Conservation (phyloP, 768 basidiomycete genomes). For the Coprinopsis marcescibilis region DNA sequence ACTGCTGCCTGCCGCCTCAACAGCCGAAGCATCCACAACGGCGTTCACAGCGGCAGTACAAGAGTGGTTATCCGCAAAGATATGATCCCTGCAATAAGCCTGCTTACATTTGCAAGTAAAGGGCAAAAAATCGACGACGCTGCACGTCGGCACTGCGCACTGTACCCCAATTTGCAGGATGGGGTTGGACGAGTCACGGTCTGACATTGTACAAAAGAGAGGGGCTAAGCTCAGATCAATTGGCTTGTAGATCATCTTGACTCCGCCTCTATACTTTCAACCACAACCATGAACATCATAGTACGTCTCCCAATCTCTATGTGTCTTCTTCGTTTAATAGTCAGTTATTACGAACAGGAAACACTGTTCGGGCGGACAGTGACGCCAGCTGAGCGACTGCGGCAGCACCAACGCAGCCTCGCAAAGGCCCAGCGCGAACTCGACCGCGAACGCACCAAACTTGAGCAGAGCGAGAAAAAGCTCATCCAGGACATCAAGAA, state of each 20-base stretch:
- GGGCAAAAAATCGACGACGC: constrained; percentile 70
- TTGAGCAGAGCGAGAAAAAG: constrained; percentile 97
- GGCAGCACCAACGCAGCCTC: constrained; percentile 93
- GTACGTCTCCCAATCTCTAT: constrained; percentile 32
- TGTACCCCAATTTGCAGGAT: constrained; percentile 55
- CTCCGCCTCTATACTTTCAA: not conserved
- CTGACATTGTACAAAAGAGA: no score
- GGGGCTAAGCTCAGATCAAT: no score
- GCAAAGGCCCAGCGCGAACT: constrained; percentile 98
- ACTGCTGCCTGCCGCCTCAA: constrained; percentile 8
- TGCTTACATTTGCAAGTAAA: constrained; percentile 57
- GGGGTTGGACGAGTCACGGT: not conserved
- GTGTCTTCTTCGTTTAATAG: not conserved
- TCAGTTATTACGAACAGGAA: constrained; percentile 51
- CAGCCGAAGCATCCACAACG: constrained; percentile 12
- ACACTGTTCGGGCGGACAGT: constrained; percentile 90
- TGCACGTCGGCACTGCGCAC: constrained; percentile 58
- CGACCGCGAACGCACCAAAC: constrained; percentile 89
- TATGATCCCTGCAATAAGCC: constrained; percentile 62
- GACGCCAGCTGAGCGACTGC: constrained; percentile 93
- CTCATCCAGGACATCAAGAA: constrained; percentile 93
- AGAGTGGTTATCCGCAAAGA: constrained; percentile 50
- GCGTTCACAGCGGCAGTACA: constrained; percentile 32
- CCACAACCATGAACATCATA: constrained; percentile 67
- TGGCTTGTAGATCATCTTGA: constrained; percentile 13